phyloP scores from a whole-genome alignment of 139 green algal species.

The Zygnema cylindricum region DNA sequence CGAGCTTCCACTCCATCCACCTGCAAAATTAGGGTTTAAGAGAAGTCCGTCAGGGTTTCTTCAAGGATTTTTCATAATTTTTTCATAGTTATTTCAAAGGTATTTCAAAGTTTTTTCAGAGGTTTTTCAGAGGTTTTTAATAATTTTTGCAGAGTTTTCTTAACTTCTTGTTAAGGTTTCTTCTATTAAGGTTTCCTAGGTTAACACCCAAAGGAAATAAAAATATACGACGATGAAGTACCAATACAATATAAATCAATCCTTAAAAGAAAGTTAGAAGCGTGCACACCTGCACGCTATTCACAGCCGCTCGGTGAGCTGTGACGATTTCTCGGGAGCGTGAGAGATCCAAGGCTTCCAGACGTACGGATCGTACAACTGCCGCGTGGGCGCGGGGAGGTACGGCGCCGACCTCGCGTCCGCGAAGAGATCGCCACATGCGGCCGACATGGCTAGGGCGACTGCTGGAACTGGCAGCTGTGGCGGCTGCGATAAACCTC shows the following conservation, averaged over 20 bases:
- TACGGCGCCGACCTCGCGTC: background rate
- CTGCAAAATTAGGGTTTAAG: conserved; percentile 15
- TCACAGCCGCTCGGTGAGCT: background rate
- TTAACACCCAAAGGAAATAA: background rate
- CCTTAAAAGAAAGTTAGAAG: background rate
- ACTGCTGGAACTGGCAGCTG: background rate
- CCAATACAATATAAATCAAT: background rate
- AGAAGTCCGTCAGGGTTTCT: background rate
- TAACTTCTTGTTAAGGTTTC: too few relatives aligned
- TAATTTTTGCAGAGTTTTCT: too few relatives aligned
- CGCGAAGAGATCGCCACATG: background rate
- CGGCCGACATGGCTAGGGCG: background rate
- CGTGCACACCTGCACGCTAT: background rate
- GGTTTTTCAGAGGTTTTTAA: too few relatives aligned
- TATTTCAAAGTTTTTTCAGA: background rate
- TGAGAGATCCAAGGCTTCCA: background rate
- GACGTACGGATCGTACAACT: background rate
- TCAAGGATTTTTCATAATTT: background rate
- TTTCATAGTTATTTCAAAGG: background rate
- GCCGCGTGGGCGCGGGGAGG: too few relatives aligned
- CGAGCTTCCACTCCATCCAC: conserved; percentile 39
- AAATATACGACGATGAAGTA: background rate
- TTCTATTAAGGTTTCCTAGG: too few relatives aligned
- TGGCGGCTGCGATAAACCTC: too few relatives aligned
- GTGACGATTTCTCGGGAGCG: background rate